Evolutionary conservation across 192 early-diverging fungal genomes (phyloP).

Genomic region (Podila epigama): DNA sequence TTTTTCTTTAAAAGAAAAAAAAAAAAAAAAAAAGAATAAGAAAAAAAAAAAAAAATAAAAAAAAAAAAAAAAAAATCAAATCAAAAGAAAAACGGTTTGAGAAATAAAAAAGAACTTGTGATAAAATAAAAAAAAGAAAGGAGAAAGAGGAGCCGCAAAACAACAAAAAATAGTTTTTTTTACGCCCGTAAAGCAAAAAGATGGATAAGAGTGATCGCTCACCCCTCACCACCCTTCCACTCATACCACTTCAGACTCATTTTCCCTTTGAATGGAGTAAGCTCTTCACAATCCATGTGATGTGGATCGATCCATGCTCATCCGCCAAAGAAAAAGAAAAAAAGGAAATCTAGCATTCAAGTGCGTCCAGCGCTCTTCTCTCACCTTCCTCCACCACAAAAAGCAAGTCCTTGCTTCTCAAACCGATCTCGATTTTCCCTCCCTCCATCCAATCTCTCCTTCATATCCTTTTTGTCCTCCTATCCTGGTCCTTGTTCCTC

Average conservation of each 20-base stretch:
- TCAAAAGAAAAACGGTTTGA: conserved; percentile 9
- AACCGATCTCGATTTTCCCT: conserved; percentile 27
- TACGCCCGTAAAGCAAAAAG: conserved; percentile 53
- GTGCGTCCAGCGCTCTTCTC: conserved; percentile 53
- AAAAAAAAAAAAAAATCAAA: conserved; percentile 5
- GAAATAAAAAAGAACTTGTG: conserved; percentile 12
- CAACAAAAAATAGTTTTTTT: conserved; percentile 44
- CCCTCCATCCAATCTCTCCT: conserved; percentile 10
- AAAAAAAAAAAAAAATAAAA: conserved; percentile 7
- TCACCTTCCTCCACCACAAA: conserved; percentile 28
- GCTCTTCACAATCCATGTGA: not conserved
- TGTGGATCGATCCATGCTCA: not conserved
- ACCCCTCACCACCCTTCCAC: not conserved
- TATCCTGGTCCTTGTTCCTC: not conserved
- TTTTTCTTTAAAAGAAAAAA: not conserved
- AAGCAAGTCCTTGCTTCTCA: too few species aligned
- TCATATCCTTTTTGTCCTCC: conserved; percentile 3
- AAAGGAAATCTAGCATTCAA: conserved; percentile 54
- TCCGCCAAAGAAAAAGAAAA: conserved; percentile 46
- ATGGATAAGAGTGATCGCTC: conserved; percentile 23
- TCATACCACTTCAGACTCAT: conserved; percentile 51
- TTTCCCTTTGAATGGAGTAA: conserved; percentile 33
- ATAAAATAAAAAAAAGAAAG: conserved; percentile 33
- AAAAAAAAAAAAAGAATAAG: not conserved
- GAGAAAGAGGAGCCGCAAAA: conserved; percentile 55